phyloP scores from a whole-genome alignment of 2,329 filamentous ascomycete species.

The Botrytis medusae region DNA sequence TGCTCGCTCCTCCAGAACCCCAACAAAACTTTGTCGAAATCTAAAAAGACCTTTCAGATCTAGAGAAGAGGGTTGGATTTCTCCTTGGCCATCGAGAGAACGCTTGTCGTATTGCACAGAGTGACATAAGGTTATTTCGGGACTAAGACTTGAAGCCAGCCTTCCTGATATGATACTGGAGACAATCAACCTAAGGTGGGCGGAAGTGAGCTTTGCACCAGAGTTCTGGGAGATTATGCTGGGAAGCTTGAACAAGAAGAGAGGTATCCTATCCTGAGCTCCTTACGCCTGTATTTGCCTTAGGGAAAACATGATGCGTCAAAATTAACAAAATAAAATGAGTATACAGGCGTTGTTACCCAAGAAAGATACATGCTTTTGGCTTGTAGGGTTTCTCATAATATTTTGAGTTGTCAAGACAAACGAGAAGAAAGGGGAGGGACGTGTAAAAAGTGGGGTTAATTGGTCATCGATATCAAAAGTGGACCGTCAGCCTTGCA shows the following conservation, averaged over 20 bases:
- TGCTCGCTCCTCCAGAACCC: not conserved
- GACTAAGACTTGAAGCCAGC: not conserved
- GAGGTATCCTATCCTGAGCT: not conserved
- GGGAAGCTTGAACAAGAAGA: not conserved
- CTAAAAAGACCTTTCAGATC: not conserved
- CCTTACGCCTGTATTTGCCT: not conserved
- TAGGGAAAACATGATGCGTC: not conserved
- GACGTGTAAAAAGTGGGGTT: not conserved
- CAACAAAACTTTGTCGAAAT: not conserved
- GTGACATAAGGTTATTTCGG: not conserved
- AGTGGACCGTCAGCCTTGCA: slow-evolving; percentile 11
- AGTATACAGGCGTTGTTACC: not conserved
- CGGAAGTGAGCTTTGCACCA: not conserved
- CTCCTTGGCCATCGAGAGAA: not conserved
- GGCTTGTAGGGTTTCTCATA: not conserved
- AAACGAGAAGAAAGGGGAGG: slow-evolving; percentile 11
- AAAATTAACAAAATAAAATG: not conserved
- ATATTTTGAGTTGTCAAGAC: not conserved
- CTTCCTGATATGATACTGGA: no score
- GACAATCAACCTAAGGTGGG: not conserved
- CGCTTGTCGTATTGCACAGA: no score
- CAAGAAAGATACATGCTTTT: not conserved
- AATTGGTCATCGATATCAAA: not conserved
- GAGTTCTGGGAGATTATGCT: not conserved
- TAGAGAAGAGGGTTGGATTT: no score